Conservation (phyloP, 1,139 yeast genomes). For the Protomyces pachydermus region DNA sequence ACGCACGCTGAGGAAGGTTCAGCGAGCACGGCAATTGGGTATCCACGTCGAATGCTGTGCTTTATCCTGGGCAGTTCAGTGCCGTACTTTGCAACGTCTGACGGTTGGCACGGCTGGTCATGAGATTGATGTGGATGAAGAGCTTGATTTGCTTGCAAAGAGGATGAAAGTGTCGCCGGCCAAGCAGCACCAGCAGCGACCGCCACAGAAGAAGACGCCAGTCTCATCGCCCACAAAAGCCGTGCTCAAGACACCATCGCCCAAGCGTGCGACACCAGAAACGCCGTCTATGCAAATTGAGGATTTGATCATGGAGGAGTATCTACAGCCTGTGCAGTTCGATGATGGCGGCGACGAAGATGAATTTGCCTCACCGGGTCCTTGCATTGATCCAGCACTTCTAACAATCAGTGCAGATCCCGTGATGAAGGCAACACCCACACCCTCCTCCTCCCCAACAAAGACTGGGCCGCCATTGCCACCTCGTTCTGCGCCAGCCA, state of each 20-base stretch:
- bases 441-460: neutral
- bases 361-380: neutral
- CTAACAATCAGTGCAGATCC: neutral
- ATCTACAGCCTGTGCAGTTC: neutral
- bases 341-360: neutral
- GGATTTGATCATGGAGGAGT: neutral
- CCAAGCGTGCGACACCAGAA: neutral
- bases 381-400: neutral
- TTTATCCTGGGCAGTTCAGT: slow-evolving; percentile 15
- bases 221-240: neutral
- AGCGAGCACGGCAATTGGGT: slow-evolving; percentile 13
- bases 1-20: slow-evolving; percentile 15
- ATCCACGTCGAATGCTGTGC: slow-evolving; percentile 7
- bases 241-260: neutral
- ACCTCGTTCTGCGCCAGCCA: neutral
- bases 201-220: neutral
- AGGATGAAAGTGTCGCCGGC: neutral
- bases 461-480: neutral
- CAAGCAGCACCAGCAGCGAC: neutral
- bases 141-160: neutral
- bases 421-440: neutral
- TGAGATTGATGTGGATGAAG: slow-evolving; percentile 17
- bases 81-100: slow-evolving; percentile 2
- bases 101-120: slow-evolving; percentile 17
- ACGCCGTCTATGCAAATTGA: neutral